A percentile compares a stretch with the other conserved stretches of the same genome.
phyloP scores from a whole-genome alignment of 768 basidiomycete genomes.

The Russula earlei region DNA sequence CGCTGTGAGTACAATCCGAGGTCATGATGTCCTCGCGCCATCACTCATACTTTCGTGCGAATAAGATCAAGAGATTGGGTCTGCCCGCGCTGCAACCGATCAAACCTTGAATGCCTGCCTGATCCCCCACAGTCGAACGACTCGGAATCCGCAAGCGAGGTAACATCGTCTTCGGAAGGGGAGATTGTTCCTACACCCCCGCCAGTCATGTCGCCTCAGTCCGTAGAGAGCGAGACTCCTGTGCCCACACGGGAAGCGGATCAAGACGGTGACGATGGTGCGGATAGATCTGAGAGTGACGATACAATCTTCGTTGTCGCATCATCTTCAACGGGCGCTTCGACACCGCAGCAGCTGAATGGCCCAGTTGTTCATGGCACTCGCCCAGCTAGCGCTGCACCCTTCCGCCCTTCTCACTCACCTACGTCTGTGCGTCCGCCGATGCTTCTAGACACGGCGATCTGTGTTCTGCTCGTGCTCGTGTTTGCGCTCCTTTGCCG shows the following conservation, averaged over 20 bases:
- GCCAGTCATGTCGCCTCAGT: background rate
- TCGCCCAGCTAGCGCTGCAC: background rate
- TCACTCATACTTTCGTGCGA: background rate
- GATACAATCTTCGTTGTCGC: background rate
- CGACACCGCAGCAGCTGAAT: background rate
- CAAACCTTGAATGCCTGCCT: conserved; percentile 63
- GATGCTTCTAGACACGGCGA: conserved; percentile 60
- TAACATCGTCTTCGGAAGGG: background rate
- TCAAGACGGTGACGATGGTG: background rate
- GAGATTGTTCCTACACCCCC: background rate
- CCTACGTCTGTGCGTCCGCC: conserved; percentile 34
- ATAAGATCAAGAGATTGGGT: conserved; percentile 70
- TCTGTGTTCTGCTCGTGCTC: conserved; percentile 61
- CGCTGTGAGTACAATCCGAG: conserved; percentile 41
- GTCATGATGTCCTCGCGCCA: background rate
- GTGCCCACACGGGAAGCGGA: background rate
- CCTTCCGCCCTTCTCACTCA: background rate
- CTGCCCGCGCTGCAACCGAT: conserved; percentile 62
- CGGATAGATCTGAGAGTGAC: background rate
- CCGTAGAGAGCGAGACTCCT: background rate
- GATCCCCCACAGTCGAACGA: conserved; percentile 35
- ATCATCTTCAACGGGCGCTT: background rate
- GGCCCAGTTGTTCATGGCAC: background rate
- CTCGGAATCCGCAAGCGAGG: background rate
- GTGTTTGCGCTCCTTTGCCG: conserved; percentile 60